Base-by-base conservation (phyloP, 176 grass and related monocot genomes). In the Oryza nivara region DNA sequence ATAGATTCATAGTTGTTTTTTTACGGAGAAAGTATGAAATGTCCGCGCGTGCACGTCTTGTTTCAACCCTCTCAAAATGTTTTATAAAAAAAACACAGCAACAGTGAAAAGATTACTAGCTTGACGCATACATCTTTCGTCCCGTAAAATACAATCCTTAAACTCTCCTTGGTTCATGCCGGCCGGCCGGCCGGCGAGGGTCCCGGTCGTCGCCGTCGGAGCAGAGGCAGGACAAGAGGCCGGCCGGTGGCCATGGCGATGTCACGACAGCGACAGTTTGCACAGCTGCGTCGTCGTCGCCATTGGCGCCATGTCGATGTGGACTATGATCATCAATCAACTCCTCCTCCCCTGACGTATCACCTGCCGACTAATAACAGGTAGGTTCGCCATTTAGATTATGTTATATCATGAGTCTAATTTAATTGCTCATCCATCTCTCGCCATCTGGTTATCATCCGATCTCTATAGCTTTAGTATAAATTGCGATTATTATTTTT, bases 321-420 rank as follows among this genome's bases (percentile, higher is more conserved):
- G 13, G n/a, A 63, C 58, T 41, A 41, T 8, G 40, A 41, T 41
- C 7, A 63, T 63, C 58, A 23, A 63, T 63, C 58, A 23, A 58
- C 19, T 15, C 20, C 9, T 40, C 4, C 7, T 63, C 20, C 2
- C 8, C 8, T 63, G 58, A 63, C 58, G 58, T 54, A 51, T 65
- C 84, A 73, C 68, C 84, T 30, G 84, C 84, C 84, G 84, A 80
- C 58, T 36, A 36, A 36, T 80, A 54, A 86, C 68, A 26, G 84
- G 76, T 52, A 73, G 76, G 84, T 86, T 43, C 67, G 32, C 17
- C 46, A 84, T 84, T 76, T 41, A 84, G 30, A 32, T 32, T 32
- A 32, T 32, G 30, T 32, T 32, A 32, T 32, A 32, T 32, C 30
- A 32, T 32, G 30, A 32, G 30, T 0, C 30, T 32, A 32, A 32